Base-by-base conservation (phyloP, 2,329 filamentous ascomycete genomes). In the Pseudogymnoascus sp. region DNA sequence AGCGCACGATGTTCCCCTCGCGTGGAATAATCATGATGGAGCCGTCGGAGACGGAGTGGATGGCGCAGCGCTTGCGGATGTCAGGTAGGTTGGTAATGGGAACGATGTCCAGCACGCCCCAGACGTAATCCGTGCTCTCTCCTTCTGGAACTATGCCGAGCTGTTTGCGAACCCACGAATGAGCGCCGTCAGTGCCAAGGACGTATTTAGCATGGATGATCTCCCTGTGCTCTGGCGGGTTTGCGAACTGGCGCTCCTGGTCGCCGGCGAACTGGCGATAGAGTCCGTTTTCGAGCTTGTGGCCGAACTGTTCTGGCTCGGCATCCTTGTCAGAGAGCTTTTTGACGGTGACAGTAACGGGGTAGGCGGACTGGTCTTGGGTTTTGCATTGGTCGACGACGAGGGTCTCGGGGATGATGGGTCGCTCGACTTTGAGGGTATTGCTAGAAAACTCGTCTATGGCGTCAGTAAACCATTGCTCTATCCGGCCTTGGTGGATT, bases 401-500 rank as follows among this genome's bases (percentile, higher is more conserved):
- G 1, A 88, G 76, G 0, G 75, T 74, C 35, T 81, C 79, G 0
- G 86, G 85, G 8, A 86, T 72, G 2, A 86, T 79, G 0, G 80
- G 81, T 24, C 85, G 79, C 69, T 88, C 85, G n/a, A 89, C 78
- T 1, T 73, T 71, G 59, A 85, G 79, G 31, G 8, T 33, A 10
- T 33, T 11, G 7, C 80, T 78, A 5, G 79, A 80, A 68, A 81
- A 74, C 61, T 80, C 74, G 66, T 79, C 78, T 66, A 88, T 84
- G 59, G 81, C 79, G 65, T 88, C 85, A 0, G 87, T 75, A 67
- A 88, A 84, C 69, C 86, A 86, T 1, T 80, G 77, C 71, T 91
- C 87, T 64, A 90, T 83, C 1, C 86, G 81, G 8, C 87, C 88
- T 72, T 91, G 88, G 67, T 90, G 87, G 44, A 92, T 73, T 6